Percentiles rank a stretch among this genome's conserved stretches.
Conservation (phyloP, 345 rosid genomes). For the Excoecaria cochinchinensis region DNA sequence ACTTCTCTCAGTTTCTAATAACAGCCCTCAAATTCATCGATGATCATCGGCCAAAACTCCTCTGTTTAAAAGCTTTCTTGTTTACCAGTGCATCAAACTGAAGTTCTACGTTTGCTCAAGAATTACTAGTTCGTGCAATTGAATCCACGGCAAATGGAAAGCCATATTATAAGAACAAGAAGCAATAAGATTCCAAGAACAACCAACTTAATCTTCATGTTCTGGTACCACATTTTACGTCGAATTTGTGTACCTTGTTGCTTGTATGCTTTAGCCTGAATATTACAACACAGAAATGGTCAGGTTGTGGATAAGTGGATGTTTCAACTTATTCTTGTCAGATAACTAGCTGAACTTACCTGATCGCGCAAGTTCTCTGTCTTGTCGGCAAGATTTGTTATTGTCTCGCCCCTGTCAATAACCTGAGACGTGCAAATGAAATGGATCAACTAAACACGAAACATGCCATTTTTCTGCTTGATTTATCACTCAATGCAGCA, state of each 20-base stretch:
- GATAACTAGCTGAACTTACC: slow-evolving; percentile 33
- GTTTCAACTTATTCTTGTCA: background rate
- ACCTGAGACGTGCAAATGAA: slow-evolving; percentile 45
- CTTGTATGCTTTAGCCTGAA: slow-evolving; percentile 73
- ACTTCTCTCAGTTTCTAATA: background rate
- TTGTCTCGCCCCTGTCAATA: slow-evolving; percentile 78
- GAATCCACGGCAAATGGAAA: slow-evolving; percentile 83
- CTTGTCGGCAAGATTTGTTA: slow-evolving; percentile 65
- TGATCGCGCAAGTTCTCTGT: slow-evolving; percentile 75
- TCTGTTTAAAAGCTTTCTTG: background rate
- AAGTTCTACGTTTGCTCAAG: background rate
- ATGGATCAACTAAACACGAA: background rate
- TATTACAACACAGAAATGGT: slow-evolving; percentile 2
- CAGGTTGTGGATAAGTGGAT: background rate
- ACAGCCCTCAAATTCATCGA: background rate
- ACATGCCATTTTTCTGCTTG: background rate
- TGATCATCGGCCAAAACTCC: background rate
- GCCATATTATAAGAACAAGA: slow-evolving; percentile 79
- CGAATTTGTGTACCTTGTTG: slow-evolving; percentile 70
- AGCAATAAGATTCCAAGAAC: slow-evolving; percentile 74
- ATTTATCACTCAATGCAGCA: background rate
- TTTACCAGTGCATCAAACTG: background rate
- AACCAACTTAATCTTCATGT: slow-evolving; percentile 92
- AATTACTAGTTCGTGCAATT: slow-evolving; percentile 56
- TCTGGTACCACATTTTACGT: slow-evolving; percentile 90